These are phyloP conservation scores for Globisporangium rhizosaccharum DNA, from an alignment of 352 stramenopile species.

Conservation along the genomic window DNA sequence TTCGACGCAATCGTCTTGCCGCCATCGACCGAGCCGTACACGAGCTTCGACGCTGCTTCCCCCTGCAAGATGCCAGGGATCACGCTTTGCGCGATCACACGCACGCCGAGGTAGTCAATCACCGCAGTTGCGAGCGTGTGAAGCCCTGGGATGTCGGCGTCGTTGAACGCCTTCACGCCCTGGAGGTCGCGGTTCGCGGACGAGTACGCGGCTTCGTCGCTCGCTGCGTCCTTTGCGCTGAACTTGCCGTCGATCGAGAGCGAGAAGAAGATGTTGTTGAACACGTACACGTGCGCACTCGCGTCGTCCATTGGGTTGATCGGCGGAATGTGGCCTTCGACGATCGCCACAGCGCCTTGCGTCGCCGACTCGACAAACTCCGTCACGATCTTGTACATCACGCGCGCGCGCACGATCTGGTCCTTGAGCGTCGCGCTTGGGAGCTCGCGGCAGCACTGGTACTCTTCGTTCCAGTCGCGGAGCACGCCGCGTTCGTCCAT, in stretches of 20 bases:
- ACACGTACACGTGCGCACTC: slow-evolving; percentile 93
- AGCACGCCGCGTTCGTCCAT: slow-evolving; percentile 90
- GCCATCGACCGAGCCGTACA: slow-evolving; percentile 94
- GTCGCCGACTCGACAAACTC: slow-evolving; percentile 94
- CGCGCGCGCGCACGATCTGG: slow-evolving; percentile 88
- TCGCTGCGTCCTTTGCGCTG: slow-evolving; percentile 52
- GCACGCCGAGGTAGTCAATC: slow-evolving; percentile 93
- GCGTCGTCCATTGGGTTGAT: slow-evolving; percentile 96
- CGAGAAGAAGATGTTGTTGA: slow-evolving; percentile 98
- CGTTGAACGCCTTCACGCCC: slow-evolving; percentile 89
- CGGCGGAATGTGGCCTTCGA: slow-evolving; percentile 90
- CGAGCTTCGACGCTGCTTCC: slow-evolving; percentile 91
- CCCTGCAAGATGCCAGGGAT: slow-evolving; percentile 94
- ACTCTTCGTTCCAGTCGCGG: slow-evolving; percentile 97
- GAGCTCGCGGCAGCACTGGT: slow-evolving; percentile 89
- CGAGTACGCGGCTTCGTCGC: slow-evolving; percentile 81
- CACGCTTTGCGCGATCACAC: slow-evolving; percentile 94
- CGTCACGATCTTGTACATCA: slow-evolving; percentile 93
- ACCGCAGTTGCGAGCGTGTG: slow-evolving; percentile 94
- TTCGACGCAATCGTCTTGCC: slow-evolving; percentile 88
- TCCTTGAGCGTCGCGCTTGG: slow-evolving; percentile 77
- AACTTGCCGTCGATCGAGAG: slow-evolving; percentile 82
- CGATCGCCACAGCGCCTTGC: slow-evolving; percentile 88
- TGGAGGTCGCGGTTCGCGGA: slow-evolving; percentile 87
- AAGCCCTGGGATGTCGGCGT: slow-evolving; percentile 85